Evolutionary conservation across 2,329 filamentous ascomycete species (phyloP), one percentile per base, ranked within the genome.

Genomic region (Colletotrichum sp.): DNA sequence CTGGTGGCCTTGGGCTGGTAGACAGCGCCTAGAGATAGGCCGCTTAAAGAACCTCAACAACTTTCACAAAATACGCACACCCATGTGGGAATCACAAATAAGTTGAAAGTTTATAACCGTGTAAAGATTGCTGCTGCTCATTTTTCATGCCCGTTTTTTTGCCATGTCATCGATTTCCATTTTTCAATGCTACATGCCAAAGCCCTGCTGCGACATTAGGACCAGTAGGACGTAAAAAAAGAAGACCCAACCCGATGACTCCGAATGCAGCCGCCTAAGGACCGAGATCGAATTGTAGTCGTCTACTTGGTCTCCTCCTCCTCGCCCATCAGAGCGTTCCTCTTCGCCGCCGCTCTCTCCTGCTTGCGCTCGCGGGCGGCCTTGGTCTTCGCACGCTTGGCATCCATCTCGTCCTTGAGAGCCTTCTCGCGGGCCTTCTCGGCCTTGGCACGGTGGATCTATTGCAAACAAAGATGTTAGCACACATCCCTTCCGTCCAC

Each of bases 401-500:
- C 95, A 87, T 98, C 97, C 97, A 99, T 99, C 92, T 98, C 96
- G 87, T 98, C 96, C 94, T 98, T 96, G 89, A 99, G 93, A 85
- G 93, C 89, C 90, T 93, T 93, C 94, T 98, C 97, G 89, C 97
- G 97, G 81, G 93, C 92, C 92, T 98, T 97, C 95, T 99, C 97
- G 84, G 97, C 97, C 95, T 99, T 99, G 91, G 97, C 97, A 90
- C 96, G 97, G 95, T 99, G 97, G 87, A 99, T 98, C 97, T 99
- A 84, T 83, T 52, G 43, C 43, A 52, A 24, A 14, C 26, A 55
- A 34, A 30, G 7, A 52, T 16, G 64, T 75, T 28, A 75, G 73
- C 58, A 26, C 16, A 61, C 34, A n/a, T 26, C 6, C n/a, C 8
- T 10, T 13, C 56, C 9, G n/a, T 24, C 16, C 18, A 48, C 24